phyloP scores from a whole-genome alignment of 139 green algal species.

The Raphidocelis subcapitata region DNA sequence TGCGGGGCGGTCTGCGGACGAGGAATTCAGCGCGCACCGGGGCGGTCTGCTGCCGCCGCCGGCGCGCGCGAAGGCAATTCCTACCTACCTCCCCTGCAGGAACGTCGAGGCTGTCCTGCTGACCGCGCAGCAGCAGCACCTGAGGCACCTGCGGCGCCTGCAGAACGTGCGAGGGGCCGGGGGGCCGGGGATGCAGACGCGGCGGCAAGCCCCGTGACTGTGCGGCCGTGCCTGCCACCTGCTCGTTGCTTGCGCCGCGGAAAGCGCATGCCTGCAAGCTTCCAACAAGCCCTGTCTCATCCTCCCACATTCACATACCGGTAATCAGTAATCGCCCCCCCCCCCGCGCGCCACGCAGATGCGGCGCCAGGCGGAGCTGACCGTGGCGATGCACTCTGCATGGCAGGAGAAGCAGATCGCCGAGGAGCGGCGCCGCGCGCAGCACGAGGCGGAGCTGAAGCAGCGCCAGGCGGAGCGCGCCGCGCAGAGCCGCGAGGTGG shows the following conservation, averaged over 20 bases:
- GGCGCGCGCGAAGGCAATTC: neutral
- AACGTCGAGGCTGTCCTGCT: slow-evolving; percentile 24
- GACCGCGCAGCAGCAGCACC: slow-evolving; percentile 27
- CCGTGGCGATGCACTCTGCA: slow-evolving; percentile 8
- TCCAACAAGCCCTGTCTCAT: neutral
- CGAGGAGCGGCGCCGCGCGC: slow-evolving; percentile 8
- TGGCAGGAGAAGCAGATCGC: slow-evolving; percentile 28
- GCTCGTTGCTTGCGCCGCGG: neutral
- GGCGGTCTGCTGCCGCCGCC: no score
- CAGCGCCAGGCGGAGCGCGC: neutral
- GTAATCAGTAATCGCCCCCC: neutral
- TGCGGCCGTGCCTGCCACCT: neutral
- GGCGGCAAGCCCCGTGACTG: neutral
- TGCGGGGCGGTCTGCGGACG: no score
- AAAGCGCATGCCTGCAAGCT: no score
- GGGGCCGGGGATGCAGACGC: neutral
- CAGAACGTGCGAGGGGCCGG: slow-evolving; percentile 4
- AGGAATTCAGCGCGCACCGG: no score
- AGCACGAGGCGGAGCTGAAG: slow-evolving; percentile 7
- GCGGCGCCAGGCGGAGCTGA: slow-evolving; percentile 34
- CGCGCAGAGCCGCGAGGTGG: neutral
- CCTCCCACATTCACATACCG: neutral
- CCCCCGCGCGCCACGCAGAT: slow-evolving; percentile 8
- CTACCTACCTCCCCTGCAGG: slow-evolving; percentile 6
- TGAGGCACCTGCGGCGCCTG: slow-evolving; percentile 21